Evolutionary conservation across 2,329 filamentous ascomycete species (phyloP), one percentile per base, ranked within the genome.

Genomic region (Cladorrhinum sp.): DNA sequence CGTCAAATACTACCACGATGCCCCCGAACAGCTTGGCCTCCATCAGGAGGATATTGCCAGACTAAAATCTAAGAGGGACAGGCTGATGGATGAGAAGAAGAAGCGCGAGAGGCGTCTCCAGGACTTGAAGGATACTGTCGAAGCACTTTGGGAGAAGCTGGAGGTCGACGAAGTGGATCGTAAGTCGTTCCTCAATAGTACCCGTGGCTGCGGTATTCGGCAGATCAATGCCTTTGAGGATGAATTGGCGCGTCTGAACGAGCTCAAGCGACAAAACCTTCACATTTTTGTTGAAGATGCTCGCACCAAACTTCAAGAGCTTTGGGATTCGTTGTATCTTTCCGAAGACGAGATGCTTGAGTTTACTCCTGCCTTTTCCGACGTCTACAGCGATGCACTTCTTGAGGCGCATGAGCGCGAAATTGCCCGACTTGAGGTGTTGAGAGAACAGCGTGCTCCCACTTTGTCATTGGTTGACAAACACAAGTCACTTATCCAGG

Each of bases 291-390:
- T 99, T 10, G 95, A 98, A 73, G 95, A 99, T 77, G 89, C 93
- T 20, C 85, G 96, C 45, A 90, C 87, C 76, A 91, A 91, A 72
- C 82, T 99, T 10, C 93, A 98, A 74, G 93, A 96, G 71, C 85
- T 99, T 0, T 99, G 96, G 95, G 95, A 99, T 72, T 82, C 86
- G 0, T 79, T 99, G 1, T 98, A 95, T 78, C 93, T 96, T 71
- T 96, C 91, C 0, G 95, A 99, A 72, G 95, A 99, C 70, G 95
- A 99, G 77, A 98, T 98, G 93, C 85, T 98, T 59, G 93, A 97
- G 67, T 99, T 99, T 68, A 95, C 93, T 0, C 95, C 96, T 0
- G 95, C 93, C 48, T 98, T 98, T 73, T 96, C 92, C 10, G 95
- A 98, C 72, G 93, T 97, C 20, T 97, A 96, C 76, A 97, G 92